Evolutionary conservation across 768 basidiomycete species (phyloP).

Genomic region (Pilatotrama ljubarskyi): DNA sequence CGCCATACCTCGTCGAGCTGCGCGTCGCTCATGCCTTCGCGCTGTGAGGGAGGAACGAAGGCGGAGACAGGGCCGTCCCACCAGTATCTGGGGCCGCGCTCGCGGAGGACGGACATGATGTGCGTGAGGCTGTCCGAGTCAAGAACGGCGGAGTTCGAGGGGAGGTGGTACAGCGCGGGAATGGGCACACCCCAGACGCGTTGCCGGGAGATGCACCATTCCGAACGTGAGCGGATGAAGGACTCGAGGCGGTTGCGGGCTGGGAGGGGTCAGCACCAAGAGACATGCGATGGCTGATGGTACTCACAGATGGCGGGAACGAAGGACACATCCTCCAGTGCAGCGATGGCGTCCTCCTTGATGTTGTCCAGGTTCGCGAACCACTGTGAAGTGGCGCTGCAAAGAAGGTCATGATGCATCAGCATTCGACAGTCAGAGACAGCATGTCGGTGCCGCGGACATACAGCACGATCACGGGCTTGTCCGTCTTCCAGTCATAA

Average conservation of each 20-base stretch:
- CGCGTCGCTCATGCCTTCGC: constrained; percentile 40
- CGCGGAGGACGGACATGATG: constrained; percentile 72
- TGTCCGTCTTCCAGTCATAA: constrained; percentile 94
- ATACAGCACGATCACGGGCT: constrained; percentile 89
- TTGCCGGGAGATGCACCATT: constrained; percentile 99
- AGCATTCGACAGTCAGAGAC: not conserved
- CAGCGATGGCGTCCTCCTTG: constrained; percentile 70
- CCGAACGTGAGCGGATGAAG: constrained; percentile 83
- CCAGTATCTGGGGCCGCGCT: constrained; percentile 83
- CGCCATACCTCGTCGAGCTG: constrained; percentile 51
- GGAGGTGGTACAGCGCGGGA: constrained; percentile 73
- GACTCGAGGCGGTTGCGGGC: constrained; percentile 88
- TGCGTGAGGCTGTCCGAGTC: constrained; percentile 64
- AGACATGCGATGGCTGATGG: not conserved
- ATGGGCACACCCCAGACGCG: constrained; percentile 98
- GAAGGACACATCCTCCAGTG: constrained; percentile 72
- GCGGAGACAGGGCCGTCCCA: constrained; percentile 85
- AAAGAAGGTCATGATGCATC: not conserved
- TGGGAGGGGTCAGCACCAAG: constrained; percentile 31
- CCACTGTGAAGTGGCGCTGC: constrained; percentile 95
- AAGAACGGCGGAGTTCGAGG: constrained; percentile 65
- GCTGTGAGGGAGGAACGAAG: constrained; percentile 69
- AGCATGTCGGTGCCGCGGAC: constrained; percentile 26
- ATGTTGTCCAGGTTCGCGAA: constrained; percentile 90
- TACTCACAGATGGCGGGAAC: constrained; percentile 71